phyloP scores from a whole-genome alignment of 306 rosid genomes.

The Vigna hirtella region DNA sequence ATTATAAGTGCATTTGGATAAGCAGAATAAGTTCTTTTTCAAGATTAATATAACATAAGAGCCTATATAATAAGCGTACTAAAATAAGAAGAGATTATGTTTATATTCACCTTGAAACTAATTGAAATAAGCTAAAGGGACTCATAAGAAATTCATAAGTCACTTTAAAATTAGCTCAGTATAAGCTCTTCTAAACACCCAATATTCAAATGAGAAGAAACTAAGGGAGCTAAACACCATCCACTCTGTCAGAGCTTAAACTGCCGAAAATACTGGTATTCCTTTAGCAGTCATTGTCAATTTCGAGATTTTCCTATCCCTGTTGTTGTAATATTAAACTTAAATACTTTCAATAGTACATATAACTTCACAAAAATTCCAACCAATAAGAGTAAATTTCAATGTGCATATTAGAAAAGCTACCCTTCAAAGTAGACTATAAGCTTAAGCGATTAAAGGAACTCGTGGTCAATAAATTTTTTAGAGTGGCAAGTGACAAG shows the following conservation, averaged over 20 bases:
- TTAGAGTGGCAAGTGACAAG: background rate
- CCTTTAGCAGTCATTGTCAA: slow-evolving; percentile 6
- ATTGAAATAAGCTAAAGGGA: background rate
- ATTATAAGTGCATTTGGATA: background rate
- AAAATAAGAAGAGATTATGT: background rate
- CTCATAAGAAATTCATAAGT: background rate
- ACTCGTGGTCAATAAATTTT: background rate
- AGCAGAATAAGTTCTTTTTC: background rate
- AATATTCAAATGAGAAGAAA: background rate
- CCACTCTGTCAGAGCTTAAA: background rate
- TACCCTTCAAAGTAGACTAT: slow-evolving; percentile 16
- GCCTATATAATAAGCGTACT: background rate
- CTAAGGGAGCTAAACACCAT: no score
- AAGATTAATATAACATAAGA: background rate
- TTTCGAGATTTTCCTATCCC: slow-evolving; percentile 30
- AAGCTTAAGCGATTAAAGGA: slow-evolving; percentile 31
- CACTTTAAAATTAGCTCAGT: background rate
- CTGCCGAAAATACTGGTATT: slow-evolving; percentile 18
- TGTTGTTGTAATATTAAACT: background rate
- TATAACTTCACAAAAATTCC: background rate
- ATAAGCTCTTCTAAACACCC: background rate
- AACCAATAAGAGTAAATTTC: slow-evolving; percentile 21
- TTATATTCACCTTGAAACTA: background rate
- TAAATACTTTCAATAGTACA: background rate
- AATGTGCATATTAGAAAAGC: background rate